These are phyloP conservation scores for Brassica napus DNA, from an alignment of 345 rosid species.

Conservation along the genomic window DNA sequence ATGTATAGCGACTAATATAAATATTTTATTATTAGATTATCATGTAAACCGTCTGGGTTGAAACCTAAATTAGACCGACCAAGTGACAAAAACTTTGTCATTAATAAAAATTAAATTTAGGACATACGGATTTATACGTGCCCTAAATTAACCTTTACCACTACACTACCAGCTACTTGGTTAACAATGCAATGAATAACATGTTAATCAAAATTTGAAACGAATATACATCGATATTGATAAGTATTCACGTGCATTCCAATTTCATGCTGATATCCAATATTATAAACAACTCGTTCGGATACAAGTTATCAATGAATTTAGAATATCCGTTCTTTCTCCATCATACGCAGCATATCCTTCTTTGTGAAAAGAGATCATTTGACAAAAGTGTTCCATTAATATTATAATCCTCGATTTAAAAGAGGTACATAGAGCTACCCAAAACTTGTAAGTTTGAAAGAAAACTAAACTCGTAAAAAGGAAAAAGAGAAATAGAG, in stretches of 20 bases:
- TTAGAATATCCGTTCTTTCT: neutral
- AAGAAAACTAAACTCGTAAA: slow-evolving; percentile 15
- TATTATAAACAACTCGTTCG: neutral
- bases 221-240: too few species aligned
- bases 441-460: slow-evolving; percentile 2
- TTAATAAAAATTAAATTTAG: too few species aligned
- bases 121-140: too few species aligned
- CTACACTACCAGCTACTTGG: too few species aligned
- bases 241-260: neutral
- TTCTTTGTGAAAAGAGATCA: slow-evolving; percentile 15
- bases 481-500: slow-evolving; percentile 17
- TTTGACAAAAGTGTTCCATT: slow-evolving; percentile 27
- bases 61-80: too few species aligned
- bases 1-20: too few species aligned
- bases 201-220: too few species aligned
- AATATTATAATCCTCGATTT: slow-evolving; percentile 15
- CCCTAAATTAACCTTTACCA: too few species aligned
- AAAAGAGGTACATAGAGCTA: slow-evolving; percentile 6
- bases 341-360: neutral
- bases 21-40: too few species aligned
- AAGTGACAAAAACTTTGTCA: too few species aligned
- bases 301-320: neutral
- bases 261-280: neutral
- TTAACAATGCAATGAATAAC: too few species aligned
- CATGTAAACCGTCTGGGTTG: too few species aligned